phyloP scores from a whole-genome alignment of 805 yeast genomes.

The Barnettozyma californica region DNA sequence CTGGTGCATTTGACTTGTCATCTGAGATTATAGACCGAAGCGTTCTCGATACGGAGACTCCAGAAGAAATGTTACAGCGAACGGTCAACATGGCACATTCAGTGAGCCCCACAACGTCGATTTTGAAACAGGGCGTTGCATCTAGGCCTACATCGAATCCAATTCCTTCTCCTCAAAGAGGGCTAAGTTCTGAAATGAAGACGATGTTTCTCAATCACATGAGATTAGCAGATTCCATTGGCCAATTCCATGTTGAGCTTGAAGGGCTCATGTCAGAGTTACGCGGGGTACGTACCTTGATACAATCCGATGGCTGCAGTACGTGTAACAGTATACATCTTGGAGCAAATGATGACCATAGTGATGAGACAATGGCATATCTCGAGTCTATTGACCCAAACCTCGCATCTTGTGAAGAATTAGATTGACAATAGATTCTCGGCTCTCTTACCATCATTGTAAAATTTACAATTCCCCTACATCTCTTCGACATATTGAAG shows the following conservation, averaged over 20 bases:
- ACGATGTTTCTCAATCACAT: neutral
- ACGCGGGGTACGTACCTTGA: neutral
- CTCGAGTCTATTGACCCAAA: neutral
- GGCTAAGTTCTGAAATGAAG: neutral
- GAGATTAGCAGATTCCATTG: neutral
- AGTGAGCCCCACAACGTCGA: neutral
- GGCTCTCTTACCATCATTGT: too few species aligned
- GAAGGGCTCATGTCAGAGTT: neutral
- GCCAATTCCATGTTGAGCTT: neutral
- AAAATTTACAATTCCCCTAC: too few species aligned
- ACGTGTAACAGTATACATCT: too few species aligned
- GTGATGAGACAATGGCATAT: too few species aligned
- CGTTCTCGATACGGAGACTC: neutral
- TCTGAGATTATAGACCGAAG: neutral
- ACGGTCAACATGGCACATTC: neutral
- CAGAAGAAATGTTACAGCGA: neutral
- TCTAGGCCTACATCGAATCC: neutral
- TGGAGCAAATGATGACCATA: too few species aligned
- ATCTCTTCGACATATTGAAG: too few species aligned
- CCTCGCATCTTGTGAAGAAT: neutral
- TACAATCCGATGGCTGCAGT: neutral
- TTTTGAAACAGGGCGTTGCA: too few species aligned
- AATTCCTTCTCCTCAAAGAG: neutral
- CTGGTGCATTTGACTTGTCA: neutral
- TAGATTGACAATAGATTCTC: neutral